Percentiles rank a stretch among this genome's conserved stretches.
These are phyloP conservation scores for Diddensiella santjacobensis DNA, from an alignment of 805 yeast species.

Conservation along the genomic window DNA sequence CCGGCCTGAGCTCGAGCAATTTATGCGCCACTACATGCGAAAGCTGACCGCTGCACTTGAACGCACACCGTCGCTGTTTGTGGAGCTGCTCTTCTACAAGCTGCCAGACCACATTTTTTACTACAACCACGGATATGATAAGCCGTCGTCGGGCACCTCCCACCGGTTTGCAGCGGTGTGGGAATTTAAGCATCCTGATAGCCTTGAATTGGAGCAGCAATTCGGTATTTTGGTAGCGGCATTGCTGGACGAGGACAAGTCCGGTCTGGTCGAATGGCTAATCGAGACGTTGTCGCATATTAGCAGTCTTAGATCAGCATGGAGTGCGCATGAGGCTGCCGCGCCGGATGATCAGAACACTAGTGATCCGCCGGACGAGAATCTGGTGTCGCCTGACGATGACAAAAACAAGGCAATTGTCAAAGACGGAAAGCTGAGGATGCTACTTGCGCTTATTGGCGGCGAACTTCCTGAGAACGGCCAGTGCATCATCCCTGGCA, in stretches of 20 bases:
- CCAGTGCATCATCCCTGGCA: constrained; percentile 36
- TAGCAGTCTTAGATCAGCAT: constrained; percentile 4
- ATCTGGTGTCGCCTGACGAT: constrained; percentile 21
- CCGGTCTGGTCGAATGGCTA: constrained; percentile 43
- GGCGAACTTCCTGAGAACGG: constrained; percentile 41
- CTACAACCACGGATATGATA: constrained; percentile 56
- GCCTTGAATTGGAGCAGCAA: constrained; percentile 43
- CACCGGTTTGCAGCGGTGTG: constrained; percentile 19
- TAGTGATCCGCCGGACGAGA: constrained; percentile 9
- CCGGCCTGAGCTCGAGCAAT: constrained; percentile 59
- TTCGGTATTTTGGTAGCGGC: constrained; percentile 49
- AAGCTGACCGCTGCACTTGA: constrained; percentile 47
- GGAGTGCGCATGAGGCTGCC: constrained; percentile 2
- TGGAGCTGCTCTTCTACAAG: constrained; percentile 67
- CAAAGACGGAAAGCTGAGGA: constrained; percentile 47
- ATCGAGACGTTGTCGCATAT: constrained; percentile 26
- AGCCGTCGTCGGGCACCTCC: constrained; percentile 14
- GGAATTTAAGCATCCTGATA: constrained; percentile 30
- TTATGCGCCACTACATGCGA: constrained; percentile 62
- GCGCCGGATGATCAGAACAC: constrained; percentile 2
- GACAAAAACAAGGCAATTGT: constrained; percentile 33
- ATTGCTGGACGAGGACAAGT: constrained; percentile 44
- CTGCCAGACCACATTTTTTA: constrained; percentile 46
- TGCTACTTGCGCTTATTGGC: constrained; percentile 46
- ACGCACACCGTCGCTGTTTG: constrained; percentile 50